Base-by-base conservation (phyloP, 2,329 filamentous ascomycete species). In the Verticillium klebahnii region DNA sequence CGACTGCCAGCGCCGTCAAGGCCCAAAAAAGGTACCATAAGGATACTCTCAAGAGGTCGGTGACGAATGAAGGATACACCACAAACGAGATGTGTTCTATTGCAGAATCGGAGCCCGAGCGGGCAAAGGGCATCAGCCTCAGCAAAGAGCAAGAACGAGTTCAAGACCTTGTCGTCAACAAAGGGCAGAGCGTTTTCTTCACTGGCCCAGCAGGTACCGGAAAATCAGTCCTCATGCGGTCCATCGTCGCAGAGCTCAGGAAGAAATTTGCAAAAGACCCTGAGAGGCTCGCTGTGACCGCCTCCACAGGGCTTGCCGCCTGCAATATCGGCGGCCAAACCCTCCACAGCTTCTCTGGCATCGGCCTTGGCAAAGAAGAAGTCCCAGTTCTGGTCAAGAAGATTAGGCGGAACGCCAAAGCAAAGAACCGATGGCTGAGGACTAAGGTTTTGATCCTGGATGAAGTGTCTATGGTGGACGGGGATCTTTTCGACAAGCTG, bases 401-500 rank as follows among this genome's bases (percentile, higher is more conserved):
- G 82, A 92, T 99, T 68, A 89, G 91, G 68, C 86, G 88, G 62
- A 97, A 98, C 67, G 82, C 85, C 19, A 98, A 97, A 73, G 92
- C 93, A 25, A 94, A 91, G 72, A 89, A 87, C 66, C 86, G 94
- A 50, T 99, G 96, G 96, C 78, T 96, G 66, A 86, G 88, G 61
- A 96, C 93, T 0, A 96, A 93, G 71, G 87, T 92, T 14, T 83
- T 99, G 29, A 84, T 99, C 67, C 86, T 99, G 69, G 95, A 99
- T 75, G 95, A 99, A 73, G 89, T 99, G 3, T 98, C 95, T 14
- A 99, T 99, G 96, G 93, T 99, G 5, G 95, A 99, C 69, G 95
- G 92, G 1, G 93, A 97, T 37, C 82, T 99, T 0, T 99, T 98
- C 67, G 95, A 99, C 78, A 99, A 99, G 74, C 83, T 99, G 19